These are phyloP conservation scores for Phlyctochytrium planicorne DNA, from an alignment of 192 early-diverging fungal genomes.

Conservation along the genomic window DNA sequence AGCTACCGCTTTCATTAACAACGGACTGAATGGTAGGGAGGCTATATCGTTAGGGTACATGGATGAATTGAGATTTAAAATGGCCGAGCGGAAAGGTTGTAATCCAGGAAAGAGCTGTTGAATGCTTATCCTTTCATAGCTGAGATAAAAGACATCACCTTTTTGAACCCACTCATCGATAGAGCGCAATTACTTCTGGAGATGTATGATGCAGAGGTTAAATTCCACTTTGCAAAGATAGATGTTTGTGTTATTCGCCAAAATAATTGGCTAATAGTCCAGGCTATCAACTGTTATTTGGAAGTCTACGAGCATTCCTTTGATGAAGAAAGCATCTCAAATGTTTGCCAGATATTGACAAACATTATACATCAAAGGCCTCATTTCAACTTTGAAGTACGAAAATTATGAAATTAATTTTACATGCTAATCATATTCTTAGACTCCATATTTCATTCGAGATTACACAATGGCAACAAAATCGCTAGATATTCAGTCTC, in stretches of 20 bases:
- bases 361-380: constrained; percentile 41
- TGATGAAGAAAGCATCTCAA: constrained; percentile 20
- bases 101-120: not conserved
- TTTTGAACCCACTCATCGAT: constrained; percentile 44
- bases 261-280: not conserved
- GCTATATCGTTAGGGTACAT: constrained; percentile 26
- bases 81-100: constrained; percentile 35
- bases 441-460: constrained; percentile 45
- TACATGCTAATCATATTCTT: not conserved
- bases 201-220: constrained; percentile 47
- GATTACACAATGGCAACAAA: constrained; percentile 34
- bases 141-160: constrained; percentile 45
- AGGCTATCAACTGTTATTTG: constrained; percentile 49
- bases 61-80: constrained; percentile 41
- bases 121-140: constrained; percentile 36
- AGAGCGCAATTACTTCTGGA: constrained; percentile 51
- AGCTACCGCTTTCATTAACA: constrained; percentile 53
- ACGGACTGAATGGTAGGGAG: constrained; percentile 13
- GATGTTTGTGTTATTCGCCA: constrained; percentile 31
- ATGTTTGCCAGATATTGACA: constrained; percentile 42
- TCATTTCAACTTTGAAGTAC: constrained; percentile 40
- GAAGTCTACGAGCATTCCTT: constrained; percentile 50
- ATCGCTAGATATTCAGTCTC: constrained; percentile 37
- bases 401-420: not conserved
- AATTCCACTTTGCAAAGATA: constrained; percentile 54